Base-by-base conservation (phyloP, 2,329 filamentous ascomycete genomes). In the Westerdykella ornata region DNA sequence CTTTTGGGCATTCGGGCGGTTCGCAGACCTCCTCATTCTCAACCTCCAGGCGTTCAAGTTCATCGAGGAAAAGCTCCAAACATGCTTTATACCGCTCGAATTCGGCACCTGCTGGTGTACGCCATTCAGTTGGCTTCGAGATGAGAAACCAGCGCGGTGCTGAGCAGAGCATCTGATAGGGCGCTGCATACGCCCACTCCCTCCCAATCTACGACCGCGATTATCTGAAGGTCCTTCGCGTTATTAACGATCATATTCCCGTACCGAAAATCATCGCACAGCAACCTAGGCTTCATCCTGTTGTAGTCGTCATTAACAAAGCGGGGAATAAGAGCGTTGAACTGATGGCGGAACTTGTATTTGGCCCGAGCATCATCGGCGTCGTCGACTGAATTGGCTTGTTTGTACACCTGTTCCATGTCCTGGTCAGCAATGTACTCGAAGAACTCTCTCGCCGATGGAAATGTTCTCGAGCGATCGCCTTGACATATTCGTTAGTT, bases 131-230 rank as follows among this genome's bases (percentile, higher is more conserved):
- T 13, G 44, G 44, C 9, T 40, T 40, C 31, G 37, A 41, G 5
- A 43, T 41, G 31, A 43, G 35, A 28, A 46, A 38, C 26, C 41
- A 42, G 32, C 16, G 40, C 26, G 30, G 13, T 15, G 53, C 38
- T 12, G 46, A 49, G 29, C 42, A 40, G 28, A 44, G 50, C 35
- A 56, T 43, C 31, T 58, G 43, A 26, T 35, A 35, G 8, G 54
- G 54, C 28, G 43, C 53, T 16, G 43, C 41, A 29, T 53, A 51
- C 28, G 54, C 39, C 48, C 52, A 55, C 32, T 56, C n/a, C n/a
- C n/a, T n/a, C 53, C 49, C 47, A 54, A 32, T 56, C 53, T 6
- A 55, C 37, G 7, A 58, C 43, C 2, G 44, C 49, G 20, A 53
- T 41, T 12, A 58, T 48, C 6, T 45, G 44, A 7, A 54, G 43